A percentile compares a stretch with the other conserved stretches of the same genome.
Conservation (phyloP, 352 stramenopile species). For the Pythium periplocum region DNA sequence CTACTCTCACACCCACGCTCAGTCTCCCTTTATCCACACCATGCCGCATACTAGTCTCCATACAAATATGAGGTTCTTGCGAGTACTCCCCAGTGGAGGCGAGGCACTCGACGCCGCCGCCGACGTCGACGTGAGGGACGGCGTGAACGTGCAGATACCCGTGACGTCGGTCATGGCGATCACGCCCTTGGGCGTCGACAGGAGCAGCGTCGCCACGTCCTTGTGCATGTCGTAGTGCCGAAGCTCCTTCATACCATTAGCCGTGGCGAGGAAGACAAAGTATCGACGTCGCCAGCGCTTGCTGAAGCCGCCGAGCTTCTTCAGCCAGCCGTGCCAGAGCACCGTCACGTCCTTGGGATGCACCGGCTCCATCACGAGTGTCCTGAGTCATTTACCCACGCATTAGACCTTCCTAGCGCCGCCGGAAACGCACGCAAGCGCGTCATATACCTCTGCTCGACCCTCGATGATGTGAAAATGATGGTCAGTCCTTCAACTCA, state of each 20-base stretch:
- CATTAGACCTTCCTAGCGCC: no score
- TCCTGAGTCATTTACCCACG: no score
- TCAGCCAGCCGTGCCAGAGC: conserved; percentile 82
- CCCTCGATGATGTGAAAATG: no score
- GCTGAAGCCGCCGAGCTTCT: conserved; percentile 80
- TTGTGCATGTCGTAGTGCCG: conserved; percentile 69
- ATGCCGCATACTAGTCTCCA: conserved; percentile 4
- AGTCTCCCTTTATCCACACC: background rate
- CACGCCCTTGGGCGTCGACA: conserved; percentile 67
- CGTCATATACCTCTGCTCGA: no score
- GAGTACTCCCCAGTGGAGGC: conserved; percentile 1
- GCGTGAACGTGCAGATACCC: conserved; percentile 72
- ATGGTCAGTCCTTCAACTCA: no score
- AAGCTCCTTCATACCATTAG: conserved; percentile 66
- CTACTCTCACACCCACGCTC: conserved; percentile 14
- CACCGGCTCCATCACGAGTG: conserved; percentile 14
- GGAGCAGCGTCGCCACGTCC: conserved; percentile 48
- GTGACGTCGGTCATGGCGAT: conserved; percentile 66
- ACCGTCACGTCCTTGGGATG: conserved; percentile 54
- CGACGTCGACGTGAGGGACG: conserved; percentile 25
- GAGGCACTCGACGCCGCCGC: background rate
- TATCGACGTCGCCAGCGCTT: conserved; percentile 76
- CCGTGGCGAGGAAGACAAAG: conserved; percentile 69
- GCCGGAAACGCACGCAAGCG: no score
- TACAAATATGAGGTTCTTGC: conserved; percentile 62